A percentile compares a stretch with the other conserved stretches of the same genome.
Conservation (phyloP, 2,329 filamentous ascomycete species). For the Hypoxylon sp. region DNA sequence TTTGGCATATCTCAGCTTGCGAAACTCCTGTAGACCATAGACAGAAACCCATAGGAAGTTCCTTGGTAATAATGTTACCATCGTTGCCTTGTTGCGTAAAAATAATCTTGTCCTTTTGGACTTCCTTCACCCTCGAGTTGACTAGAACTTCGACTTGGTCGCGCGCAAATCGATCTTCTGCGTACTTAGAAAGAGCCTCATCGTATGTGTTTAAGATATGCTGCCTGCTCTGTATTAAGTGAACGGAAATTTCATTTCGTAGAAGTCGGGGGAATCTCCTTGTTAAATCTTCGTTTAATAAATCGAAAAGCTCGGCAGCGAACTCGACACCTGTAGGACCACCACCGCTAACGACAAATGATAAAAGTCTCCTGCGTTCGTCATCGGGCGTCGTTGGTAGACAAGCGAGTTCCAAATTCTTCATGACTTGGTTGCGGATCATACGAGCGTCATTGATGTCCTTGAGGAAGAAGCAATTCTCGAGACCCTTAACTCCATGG, state of each 20-base stretch:
- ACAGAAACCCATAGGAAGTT: constrained; percentile 94
- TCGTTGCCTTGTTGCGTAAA: constrained; percentile 84
- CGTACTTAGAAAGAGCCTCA: constrained; percentile 90
- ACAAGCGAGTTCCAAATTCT: constrained; percentile 89
- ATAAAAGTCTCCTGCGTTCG: constrained; percentile 85
- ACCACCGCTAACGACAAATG: constrained; percentile 95
- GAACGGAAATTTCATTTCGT: constrained; percentile 97
- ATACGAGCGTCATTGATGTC: constrained; percentile 90
- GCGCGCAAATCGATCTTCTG: constrained; percentile 88
- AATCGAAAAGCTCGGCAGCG: constrained; percentile 93
- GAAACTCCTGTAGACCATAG: constrained; percentile 97
- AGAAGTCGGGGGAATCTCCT: constrained; percentile 85
- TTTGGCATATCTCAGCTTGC: constrained; percentile 82
- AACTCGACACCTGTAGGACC: constrained; percentile 98
- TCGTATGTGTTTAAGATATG: constrained; percentile 99
- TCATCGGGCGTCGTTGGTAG: constrained; percentile 91
- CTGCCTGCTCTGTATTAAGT: constrained; percentile 91
- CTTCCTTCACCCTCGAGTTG: constrained; percentile 92
- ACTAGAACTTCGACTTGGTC: constrained; percentile 92
- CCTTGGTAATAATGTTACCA: constrained; percentile 82
- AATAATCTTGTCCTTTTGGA: constrained; percentile 81
- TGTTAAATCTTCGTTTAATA: constrained; percentile 92
- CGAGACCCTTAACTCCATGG: constrained; percentile 93
- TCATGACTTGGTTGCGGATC: constrained; percentile 87
- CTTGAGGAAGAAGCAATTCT: constrained; percentile 94